Evolutionary conservation across 2,329 filamentous ascomycete genomes (phyloP), one percentile per base, ranked within the genome.

Genomic region (Phaeosphaeria sp.): DNA sequence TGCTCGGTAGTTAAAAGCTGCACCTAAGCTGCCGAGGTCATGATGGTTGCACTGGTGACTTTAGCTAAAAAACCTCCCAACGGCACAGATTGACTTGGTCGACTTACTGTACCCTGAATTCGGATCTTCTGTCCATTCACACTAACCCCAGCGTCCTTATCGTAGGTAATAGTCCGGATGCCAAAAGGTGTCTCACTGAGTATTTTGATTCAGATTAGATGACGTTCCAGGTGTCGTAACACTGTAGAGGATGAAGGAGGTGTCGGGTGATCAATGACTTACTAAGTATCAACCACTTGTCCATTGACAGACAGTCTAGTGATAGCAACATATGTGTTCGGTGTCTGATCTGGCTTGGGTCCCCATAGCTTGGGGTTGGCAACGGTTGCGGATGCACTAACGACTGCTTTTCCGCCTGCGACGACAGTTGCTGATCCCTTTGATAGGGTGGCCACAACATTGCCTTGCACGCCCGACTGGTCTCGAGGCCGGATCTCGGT

Each of bases 1-100:
- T 0, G 83, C 84, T 2, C 81, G 77, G 30, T 72, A 41, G 66
- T 85, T 83, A 74, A 84, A 85, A 15, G 83, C 83, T 0, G 81
- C 68, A 1, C 83, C 84, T 0, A 85, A 60, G 0, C 82, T 76
- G 1, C 83, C 83, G 0, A 82, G 76, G 59, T 85, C 83, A 59
- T 84, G 81, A 63, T 85, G 84, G 50, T 85, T 75, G 71, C 80
- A 81, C 44, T 47, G 6, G 44, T 27, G 44, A 27, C 15, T 25
- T 25, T 25, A 47, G 44, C 27, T n/a, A 47, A 22, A 27, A 27
- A 27, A 15, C n/a, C 21, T 27, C 25, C 27, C 44, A 27, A 47
- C 21, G 44, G 44, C 21, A 42, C 23, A 17, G 23, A 17, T 47
- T 27, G 44, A 27, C 20, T 42, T 50, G n/a, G 48, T 42, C 42